phyloP scores from a whole-genome alignment of 2,329 filamentous ascomycete species.

The Ophiocordyceps sinensis region DNA sequence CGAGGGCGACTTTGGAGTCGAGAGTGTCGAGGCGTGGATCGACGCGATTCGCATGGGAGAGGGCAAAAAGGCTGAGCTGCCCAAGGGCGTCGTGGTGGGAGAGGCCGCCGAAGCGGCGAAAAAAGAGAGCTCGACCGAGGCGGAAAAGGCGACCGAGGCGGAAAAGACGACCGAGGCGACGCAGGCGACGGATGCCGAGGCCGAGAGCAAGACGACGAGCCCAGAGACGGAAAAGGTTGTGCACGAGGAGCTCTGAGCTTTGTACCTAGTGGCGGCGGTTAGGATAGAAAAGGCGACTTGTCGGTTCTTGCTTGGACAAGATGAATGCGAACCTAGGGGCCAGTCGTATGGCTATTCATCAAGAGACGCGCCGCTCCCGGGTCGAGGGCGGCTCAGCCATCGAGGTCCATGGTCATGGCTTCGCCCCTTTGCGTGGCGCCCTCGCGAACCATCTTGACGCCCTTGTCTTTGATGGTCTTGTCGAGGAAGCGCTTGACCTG shows the following conservation, averaged over 20 bases:
- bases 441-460: conserved; percentile 46
- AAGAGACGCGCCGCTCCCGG: neutral
- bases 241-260: conserved; percentile 37
- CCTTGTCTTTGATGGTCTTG: conserved; percentile 59
- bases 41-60: conserved; percentile 87
- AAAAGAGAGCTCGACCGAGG: neutral
- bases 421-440: conserved; percentile 34
- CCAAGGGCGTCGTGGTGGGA: conserved; percentile 40
- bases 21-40: conserved; percentile 69
- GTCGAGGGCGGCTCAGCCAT: conserved; percentile 7
- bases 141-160: neutral
- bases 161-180: neutral
- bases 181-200: neutral
- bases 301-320: too few relatives aligned
- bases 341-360: neutral
- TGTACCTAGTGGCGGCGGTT: neutral
- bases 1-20: conserved; percentile 41
- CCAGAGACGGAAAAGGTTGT: conserved; percentile 11
- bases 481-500: conserved; percentile 74
- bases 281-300: neutral
- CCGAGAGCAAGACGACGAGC: conserved; percentile 1
- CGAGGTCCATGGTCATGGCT: conserved; percentile 36
- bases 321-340: neutral
- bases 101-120: conserved; percentile 15
- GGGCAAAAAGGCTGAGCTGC: conserved; percentile 62